Conservation (phyloP, 108 stramenopile species). For the Schizochytrium sp. region DNA sequence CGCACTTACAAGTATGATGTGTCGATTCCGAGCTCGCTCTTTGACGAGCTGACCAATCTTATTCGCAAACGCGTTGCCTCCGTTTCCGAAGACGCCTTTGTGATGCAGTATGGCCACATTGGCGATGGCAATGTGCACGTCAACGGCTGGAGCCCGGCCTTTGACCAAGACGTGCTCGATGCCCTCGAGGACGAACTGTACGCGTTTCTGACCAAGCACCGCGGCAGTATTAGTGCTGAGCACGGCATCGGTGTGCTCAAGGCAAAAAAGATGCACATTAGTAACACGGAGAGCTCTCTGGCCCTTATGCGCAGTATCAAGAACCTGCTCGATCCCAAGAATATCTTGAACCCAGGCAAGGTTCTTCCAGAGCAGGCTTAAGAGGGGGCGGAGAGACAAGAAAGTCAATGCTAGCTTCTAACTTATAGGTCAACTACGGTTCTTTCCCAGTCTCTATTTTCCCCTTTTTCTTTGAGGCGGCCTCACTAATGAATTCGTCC, state of each 20-base stretch:
- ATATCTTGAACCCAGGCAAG: conserved; percentile 53
- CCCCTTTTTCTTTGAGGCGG: no score
- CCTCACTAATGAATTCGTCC: no score
- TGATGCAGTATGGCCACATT: conserved; percentile 70
- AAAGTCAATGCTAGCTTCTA: no score
- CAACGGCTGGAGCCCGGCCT: conserved; percentile 55
- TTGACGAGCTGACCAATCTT: conserved; percentile 59
- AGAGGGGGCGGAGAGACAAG: no score
- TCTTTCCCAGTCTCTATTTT: no score
- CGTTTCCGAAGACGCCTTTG: neutral
- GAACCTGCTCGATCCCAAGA: conserved; percentile 33
- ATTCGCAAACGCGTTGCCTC: conserved; percentile 38
- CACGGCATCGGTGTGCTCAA: conserved; percentile 94
- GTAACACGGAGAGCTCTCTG: conserved; percentile 14
- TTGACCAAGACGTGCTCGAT: neutral
- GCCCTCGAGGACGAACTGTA: conserved; percentile 67
- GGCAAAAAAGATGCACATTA: conserved; percentile 39
- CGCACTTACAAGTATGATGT: conserved; percentile 88
- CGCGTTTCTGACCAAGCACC: conserved; percentile 49
- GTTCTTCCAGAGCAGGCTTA: conserved; percentile 19
- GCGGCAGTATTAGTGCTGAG: conserved; percentile 96
- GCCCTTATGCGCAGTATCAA: conserved; percentile 42
- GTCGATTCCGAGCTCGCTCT: conserved; percentile 62
- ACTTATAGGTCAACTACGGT: no score
- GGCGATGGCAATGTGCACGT: conserved; percentile 90